Percentiles rank a stretch among this genome's conserved stretches.
These are phyloP conservation scores for Leishmania amazonensis DNA, from an alignment of 208 protist species.

Conservation along the genomic window DNA sequence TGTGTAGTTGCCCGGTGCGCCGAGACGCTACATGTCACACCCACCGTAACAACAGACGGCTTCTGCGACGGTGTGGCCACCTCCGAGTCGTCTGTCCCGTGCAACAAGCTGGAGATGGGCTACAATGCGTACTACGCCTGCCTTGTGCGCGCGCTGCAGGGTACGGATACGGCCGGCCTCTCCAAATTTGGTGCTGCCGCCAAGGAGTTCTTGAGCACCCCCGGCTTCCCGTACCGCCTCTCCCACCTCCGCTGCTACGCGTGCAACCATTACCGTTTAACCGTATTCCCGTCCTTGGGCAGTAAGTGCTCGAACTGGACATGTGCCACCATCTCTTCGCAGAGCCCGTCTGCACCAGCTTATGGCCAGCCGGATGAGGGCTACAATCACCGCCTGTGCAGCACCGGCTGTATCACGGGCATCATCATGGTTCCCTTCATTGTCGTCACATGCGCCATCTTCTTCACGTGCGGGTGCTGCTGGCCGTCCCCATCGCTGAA, in stretches of 20 bases:
- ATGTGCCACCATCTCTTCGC: slow-evolving; percentile 30
- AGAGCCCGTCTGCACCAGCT: slow-evolving; percentile 17
- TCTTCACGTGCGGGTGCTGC: slow-evolving; percentile 45
- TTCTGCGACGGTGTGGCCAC: slow-evolving; percentile 42
- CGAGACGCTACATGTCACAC: slow-evolving; percentile 20
- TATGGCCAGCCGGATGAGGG: slow-evolving; percentile 37
- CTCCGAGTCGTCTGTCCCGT: slow-evolving; percentile 26
- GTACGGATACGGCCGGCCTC: neutral
- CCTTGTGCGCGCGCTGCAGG: slow-evolving; percentile 24
- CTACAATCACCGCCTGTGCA: slow-evolving; percentile 58
- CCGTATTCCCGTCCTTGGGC: slow-evolving; percentile 13
- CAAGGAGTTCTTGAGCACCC: slow-evolving; percentile 28
- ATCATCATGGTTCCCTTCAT: slow-evolving; percentile 51
- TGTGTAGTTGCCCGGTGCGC: slow-evolving; percentile 41
- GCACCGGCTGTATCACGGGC: slow-evolving; percentile 46
- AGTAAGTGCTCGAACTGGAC: slow-evolving; percentile 25
- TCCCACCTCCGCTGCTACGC: slow-evolving; percentile 39
- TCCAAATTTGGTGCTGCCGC: neutral
- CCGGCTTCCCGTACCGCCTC: slow-evolving; percentile 40
- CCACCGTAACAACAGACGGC: slow-evolving; percentile 22
- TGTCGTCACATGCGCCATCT: slow-evolving; percentile 30
- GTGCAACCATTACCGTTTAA: slow-evolving; percentile 42
- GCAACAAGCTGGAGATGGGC: slow-evolving; percentile 24
- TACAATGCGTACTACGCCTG: slow-evolving; percentile 53
- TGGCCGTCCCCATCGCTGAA: slow-evolving; percentile 57